Percentiles rank a stretch among this genome's conserved stretches.
Conservation (phyloP, 495 filamentous ascomycete species). For the Daldinia bambusicola region DNA sequence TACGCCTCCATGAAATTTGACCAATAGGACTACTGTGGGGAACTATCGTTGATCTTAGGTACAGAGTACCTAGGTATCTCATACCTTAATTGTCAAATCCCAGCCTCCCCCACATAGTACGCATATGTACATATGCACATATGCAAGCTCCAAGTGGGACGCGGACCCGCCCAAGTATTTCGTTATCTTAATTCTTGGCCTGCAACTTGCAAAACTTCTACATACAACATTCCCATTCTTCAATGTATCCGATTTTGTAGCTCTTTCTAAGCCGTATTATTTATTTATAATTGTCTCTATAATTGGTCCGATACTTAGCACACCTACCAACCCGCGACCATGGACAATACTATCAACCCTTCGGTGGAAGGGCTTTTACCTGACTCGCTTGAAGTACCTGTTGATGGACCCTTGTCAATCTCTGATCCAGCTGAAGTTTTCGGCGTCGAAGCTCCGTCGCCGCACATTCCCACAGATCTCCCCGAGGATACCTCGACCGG, state of each 20-base stretch:
- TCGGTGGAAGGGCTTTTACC: conserved; percentile 25
- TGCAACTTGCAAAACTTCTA: conserved; percentile 30
- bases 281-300: conserved; percentile 6
- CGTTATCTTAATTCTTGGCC: conserved; percentile 22
- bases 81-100: conserved; percentile 32
- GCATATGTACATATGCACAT: conserved; percentile 14
- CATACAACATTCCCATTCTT: conserved; percentile 9
- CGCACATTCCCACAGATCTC: conserved; percentile 26
- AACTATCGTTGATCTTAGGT: not conserved
- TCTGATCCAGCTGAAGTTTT: conserved; percentile 25
- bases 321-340: conserved; percentile 13
- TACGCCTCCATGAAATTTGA: not conserved
- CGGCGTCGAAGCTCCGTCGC: conserved; percentile 24
- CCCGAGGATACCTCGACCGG: conserved; percentile 29
- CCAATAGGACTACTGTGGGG: not conserved
- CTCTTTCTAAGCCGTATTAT: too few relatives aligned
- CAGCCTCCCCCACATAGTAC: conserved; percentile 27
- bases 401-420: conserved; percentile 19
- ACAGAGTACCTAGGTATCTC: not conserved
- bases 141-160: conserved; percentile 29
- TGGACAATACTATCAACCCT: conserved; percentile 26
- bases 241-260: conserved; percentile 1
- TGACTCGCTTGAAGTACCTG: conserved; percentile 14
- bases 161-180: not conserved
- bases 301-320: not conserved